Evolutionary conservation across 169 alveolate species (phyloP), one percentile per base, ranked within the genome.

Genomic region (Amoebophrya sp.): DNA sequence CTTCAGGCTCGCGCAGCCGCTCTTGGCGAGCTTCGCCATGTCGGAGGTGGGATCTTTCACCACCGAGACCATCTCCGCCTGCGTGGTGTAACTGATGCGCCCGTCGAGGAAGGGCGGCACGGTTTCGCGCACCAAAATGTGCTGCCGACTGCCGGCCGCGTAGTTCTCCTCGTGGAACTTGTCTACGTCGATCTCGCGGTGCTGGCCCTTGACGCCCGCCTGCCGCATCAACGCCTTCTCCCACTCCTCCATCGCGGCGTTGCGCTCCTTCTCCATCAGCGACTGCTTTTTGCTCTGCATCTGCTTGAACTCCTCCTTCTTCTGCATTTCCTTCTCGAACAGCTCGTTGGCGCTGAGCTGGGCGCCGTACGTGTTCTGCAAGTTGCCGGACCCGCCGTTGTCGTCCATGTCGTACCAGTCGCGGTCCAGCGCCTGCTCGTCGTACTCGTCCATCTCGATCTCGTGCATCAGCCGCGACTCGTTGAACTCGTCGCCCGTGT

Each of bases 21-120:
- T 97, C 96, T 98, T 98, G 39, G 99, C 99, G 92, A 98, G 93
- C 89, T 95, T 96, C 40, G 99, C 99, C 95, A 99, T 97, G 95
- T 99, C 99, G 47, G 99, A 97, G 35, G 98, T 97, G 18, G 97
- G 98, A 93, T 99, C 99, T 94, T 98, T 98, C 23, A 99, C 99
- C 0, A 98, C 97, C 39, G 90, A 18, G 66, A 93, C 94, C 18
- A 90, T 89, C 55, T 92, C 91, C 38, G 90, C 40, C 47, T 89
- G 90, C 7, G 92, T 35, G 89, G 92, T 54, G 93, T 91, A 77
- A 83, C 54, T 41, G 53, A 92, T 93, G n/a, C 94, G 93, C 35
- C 95, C 96, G 14, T 89, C 92, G 41, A 93, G 92, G 89, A 94
- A 93, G 32, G 95, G 95, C 29, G 96, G 96, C 25, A 89, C 77